Evolutionary conservation across 2,329 filamentous ascomycete genomes (phyloP).

Genomic region (Pseudogymnoascus sp.): DNA sequence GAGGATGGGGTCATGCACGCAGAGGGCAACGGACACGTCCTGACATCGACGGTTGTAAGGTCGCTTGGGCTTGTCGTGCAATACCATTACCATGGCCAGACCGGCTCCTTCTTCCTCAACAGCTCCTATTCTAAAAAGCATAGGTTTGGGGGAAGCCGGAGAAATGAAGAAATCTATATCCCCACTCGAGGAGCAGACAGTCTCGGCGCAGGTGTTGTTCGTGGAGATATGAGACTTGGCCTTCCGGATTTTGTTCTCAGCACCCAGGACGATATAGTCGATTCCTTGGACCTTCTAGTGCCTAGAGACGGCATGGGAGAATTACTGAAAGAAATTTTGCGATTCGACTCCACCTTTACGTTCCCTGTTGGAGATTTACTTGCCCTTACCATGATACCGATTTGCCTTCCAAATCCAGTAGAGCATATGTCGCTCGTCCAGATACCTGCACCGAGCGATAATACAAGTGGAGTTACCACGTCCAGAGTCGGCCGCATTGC

Average conservation of each 20-base stretch:
- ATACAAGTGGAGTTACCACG: slow-evolving; percentile 19
- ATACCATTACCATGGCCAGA: slow-evolving; percentile 18
- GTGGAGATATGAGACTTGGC: slow-evolving; percentile 13
- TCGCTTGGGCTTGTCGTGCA: slow-evolving; percentile 23
- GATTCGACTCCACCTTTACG: slow-evolving; percentile 15
- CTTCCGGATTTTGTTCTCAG: slow-evolving; percentile 17
- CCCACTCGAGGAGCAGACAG: slow-evolving; percentile 16
- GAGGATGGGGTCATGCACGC: slow-evolving; percentile 27
- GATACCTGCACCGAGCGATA: slow-evolving; percentile 22
- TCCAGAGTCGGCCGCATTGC: slow-evolving; percentile 16
- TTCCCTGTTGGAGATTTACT: slow-evolving; percentile 20
- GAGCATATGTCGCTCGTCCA: slow-evolving; percentile 16
- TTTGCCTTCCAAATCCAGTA: slow-evolving; percentile 7
- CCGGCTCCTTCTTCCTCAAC: background rate
- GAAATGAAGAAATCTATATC: slow-evolving; percentile 21
- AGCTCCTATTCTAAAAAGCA: background rate
- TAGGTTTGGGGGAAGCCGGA: background rate
- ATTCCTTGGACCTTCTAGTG: slow-evolving; percentile 15
- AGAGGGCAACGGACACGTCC: slow-evolving; percentile 31
- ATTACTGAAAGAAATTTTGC: slow-evolving; percentile 13
- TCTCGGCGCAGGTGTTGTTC: slow-evolving; percentile 18
- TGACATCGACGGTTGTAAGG: slow-evolving; percentile 29
- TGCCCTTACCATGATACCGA: slow-evolving; percentile 15
- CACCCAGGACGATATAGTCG: slow-evolving; percentile 19
- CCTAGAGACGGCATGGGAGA: slow-evolving; percentile 13